Percentiles rank a stretch among this genome's conserved stretches.
Conservation (phyloP, 768 basidiomycete genomes). For the Lyophyllum decastes region DNA sequence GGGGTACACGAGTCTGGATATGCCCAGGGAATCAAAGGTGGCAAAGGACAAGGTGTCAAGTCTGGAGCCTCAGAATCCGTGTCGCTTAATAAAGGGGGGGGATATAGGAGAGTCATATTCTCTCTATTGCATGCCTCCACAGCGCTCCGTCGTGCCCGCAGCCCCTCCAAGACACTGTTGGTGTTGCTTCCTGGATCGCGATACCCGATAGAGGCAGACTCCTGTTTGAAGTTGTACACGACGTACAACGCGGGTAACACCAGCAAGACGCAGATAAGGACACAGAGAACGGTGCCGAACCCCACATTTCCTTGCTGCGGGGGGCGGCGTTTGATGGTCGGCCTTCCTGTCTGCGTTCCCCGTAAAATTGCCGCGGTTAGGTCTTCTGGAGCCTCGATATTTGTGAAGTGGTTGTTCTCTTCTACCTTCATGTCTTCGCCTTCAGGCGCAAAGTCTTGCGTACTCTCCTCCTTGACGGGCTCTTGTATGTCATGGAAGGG, state of each 20-base stretch:
- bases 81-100: conserved; percentile 8
- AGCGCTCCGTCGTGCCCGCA: conserved; percentile 46
- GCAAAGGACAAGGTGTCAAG: conserved; percentile 51
- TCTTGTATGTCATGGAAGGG: conserved; percentile 3
- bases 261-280: conserved; percentile 42
- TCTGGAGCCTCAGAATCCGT: conserved; percentile 21
- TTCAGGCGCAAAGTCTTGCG: background rate
- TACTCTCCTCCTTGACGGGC: conserved; percentile 1
- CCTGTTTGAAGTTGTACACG: conserved; percentile 56
- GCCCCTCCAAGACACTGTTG: conserved; percentile 53
- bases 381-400: conserved; percentile 3
- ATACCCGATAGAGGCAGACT: conserved; percentile 75
- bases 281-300: conserved; percentile 33
- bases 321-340: conserved; percentile 5
- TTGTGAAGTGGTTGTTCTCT: conserved; percentile 13
- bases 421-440: conserved; percentile 13
- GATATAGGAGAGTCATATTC: conserved; percentile 49
- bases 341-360: conserved; percentile 35
- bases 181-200: conserved; percentile 67
- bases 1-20: conserved; percentile 68
- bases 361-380: conserved; percentile 26
- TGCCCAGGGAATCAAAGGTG: conserved; percentile 53
- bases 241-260: conserved; percentile 33
- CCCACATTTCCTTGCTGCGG: conserved; percentile 12
- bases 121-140: conserved; percentile 58